Percentiles rank a stretch among this genome's conserved stretches.
phyloP scores from a whole-genome alignment of 2,329 filamentous ascomycete genomes.

The Cercospora zeina region DNA sequence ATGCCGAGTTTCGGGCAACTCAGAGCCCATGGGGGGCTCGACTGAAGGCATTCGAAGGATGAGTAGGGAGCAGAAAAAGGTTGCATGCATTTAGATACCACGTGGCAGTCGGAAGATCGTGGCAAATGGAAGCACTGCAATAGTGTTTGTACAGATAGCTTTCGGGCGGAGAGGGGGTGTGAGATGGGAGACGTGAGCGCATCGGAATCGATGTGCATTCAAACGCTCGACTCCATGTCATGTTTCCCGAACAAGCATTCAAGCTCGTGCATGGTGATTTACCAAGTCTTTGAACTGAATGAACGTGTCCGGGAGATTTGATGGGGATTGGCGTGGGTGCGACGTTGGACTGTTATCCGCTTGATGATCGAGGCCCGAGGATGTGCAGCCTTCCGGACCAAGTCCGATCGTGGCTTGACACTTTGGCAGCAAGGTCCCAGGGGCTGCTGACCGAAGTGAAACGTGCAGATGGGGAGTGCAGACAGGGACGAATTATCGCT shows the following conservation, averaged over 20 bases:
- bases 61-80: conserved; percentile 1
- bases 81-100: conserved; percentile 7
- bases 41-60: neutral
- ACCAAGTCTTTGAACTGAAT: neutral
- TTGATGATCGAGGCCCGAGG: neutral
- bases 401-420: neutral
- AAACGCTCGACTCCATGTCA: neutral
- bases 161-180: neutral
- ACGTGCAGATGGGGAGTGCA: neutral
- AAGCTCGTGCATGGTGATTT: neutral
- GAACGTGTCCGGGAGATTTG: neutral
- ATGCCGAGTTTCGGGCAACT: conserved; percentile 15
- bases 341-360: neutral
- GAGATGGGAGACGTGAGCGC: neutral
- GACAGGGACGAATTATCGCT: neutral
- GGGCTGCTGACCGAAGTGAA: neutral
- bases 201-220: neutral
- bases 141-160: neutral
- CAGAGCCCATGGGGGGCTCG: conserved; percentile 2
- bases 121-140: neutral
- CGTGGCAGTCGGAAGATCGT: neutral
- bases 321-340: neutral
- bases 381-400: neutral
- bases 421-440: neutral
- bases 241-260: neutral